These are phyloP conservation scores for Debaryomycetaceae sp. DNA, from an alignment of 1,139 yeast genomes.

Conservation along the genomic window DNA sequence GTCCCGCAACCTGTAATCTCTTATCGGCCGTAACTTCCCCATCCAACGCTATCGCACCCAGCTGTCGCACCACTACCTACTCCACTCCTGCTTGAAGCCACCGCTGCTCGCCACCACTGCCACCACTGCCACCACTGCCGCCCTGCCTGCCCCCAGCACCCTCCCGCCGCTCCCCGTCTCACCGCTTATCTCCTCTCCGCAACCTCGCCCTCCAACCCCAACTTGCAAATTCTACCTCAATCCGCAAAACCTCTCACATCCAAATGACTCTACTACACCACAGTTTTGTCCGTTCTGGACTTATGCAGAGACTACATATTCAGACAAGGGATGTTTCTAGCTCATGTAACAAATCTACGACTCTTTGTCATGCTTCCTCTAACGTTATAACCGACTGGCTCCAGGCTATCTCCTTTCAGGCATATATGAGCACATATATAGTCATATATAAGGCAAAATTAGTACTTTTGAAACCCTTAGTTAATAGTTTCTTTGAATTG, in stretches of 20 bases:
- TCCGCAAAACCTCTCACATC: constrained; percentile 5
- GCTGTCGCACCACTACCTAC: neutral
- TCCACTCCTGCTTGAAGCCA: too few relatives aligned
- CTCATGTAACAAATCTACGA: neutral
- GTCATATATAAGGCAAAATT: neutral
- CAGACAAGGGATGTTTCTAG: neutral
- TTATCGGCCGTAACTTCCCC: neutral
- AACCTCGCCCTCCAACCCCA: neutral
- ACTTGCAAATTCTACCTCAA: constrained; percentile 1
- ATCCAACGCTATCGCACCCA: neutral
- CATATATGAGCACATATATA: neutral
- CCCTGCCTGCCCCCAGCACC: neutral
- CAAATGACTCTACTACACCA: constrained; percentile 2
- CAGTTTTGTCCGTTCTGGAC: neutral
- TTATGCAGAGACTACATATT: neutral
- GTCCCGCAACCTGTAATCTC: neutral
- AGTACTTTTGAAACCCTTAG: neutral
- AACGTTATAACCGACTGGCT: too few relatives aligned
- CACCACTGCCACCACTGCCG: too few relatives aligned
- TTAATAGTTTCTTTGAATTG: too few relatives aligned
- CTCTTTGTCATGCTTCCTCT: neutral
- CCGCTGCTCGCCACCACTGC: too few relatives aligned
- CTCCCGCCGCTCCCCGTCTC: neutral
- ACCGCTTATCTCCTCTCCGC: neutral
- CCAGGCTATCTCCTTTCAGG: neutral